These are phyloP conservation scores for Magnaporthales sp. DNA, from an alignment of 2,329 filamentous ascomycete genomes.

Conservation along the genomic window DNA sequence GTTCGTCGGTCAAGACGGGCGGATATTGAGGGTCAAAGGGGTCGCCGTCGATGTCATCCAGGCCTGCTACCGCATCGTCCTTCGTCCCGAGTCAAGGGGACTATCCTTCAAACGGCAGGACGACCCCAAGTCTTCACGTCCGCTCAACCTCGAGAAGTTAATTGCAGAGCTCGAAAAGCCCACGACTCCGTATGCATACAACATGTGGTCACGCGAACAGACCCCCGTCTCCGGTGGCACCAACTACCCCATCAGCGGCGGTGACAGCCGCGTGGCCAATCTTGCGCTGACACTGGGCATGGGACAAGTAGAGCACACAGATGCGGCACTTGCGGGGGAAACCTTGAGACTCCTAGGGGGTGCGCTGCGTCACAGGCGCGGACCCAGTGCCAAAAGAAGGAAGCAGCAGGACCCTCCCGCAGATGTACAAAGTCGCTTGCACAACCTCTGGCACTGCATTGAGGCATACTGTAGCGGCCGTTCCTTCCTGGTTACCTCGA, in stretches of 20 bases:
- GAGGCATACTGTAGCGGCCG: background rate
- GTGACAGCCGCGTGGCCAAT: background rate
- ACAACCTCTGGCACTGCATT: background rate
- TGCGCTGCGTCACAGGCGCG: background rate
- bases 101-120: background rate
- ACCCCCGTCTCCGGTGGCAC: too few relatives aligned
- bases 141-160: background rate
- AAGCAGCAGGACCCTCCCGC: background rate
- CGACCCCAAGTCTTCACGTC: background rate
- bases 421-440: background rate
- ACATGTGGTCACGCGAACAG: background rate
- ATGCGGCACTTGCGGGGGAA: background rate
- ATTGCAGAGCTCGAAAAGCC: background rate
- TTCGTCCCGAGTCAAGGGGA: background rate
- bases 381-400: background rate
- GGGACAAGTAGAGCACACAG: background rate
- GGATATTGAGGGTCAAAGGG: background rate
- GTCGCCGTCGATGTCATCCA: background rate
- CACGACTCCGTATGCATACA: background rate
- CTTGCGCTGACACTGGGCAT: background rate
- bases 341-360: background rate
- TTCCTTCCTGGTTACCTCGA: background rate
- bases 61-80: background rate
- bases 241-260: background rate
- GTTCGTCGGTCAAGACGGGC: background rate